These are phyloP conservation scores for Suillus hirtellus DNA, from an alignment of 768 basidiomycete genomes.

Conservation along the genomic window DNA sequence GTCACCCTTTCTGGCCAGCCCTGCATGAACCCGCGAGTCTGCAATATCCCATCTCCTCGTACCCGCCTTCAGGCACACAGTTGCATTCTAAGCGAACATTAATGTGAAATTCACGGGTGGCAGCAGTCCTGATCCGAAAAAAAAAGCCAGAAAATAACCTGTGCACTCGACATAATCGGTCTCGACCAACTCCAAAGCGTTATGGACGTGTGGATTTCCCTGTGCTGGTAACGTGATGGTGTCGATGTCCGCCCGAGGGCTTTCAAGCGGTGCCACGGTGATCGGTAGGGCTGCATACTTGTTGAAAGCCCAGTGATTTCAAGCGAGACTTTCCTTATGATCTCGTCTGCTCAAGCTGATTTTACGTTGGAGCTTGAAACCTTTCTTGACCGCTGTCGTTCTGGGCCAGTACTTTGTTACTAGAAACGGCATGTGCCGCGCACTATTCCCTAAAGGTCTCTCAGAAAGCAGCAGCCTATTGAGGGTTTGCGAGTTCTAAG, in stretches of 20 bases:
- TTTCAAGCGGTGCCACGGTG: neutral
- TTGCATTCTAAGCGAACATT: slow-evolving; percentile 2
- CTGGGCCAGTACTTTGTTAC: neutral
- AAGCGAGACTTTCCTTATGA: neutral
- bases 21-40: slow-evolving; percentile 1
- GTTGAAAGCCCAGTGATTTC: neutral
- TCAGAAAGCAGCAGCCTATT: neutral
- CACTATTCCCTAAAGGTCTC: neutral
- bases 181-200: neutral
- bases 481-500: neutral
- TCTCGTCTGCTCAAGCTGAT: neutral
- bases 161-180: neutral
- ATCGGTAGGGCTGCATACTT: neutral
- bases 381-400: neutral
- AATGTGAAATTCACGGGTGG: neutral
- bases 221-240: neutral
- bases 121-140: neutral
- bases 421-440: slow-evolving; percentile 1
- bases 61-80: neutral
- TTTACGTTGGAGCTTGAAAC: neutral
- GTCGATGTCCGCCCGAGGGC: neutral
- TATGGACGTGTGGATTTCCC: neutral
- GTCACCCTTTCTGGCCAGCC: neutral
- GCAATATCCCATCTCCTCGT: neutral
- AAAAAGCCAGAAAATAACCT: too few species aligned